Percentiles rank a stretch among this genome's conserved stretches.
phyloP scores from a whole-genome alignment of 2,329 filamentous ascomycete genomes.

The Mycogone perniciosa region DNA sequence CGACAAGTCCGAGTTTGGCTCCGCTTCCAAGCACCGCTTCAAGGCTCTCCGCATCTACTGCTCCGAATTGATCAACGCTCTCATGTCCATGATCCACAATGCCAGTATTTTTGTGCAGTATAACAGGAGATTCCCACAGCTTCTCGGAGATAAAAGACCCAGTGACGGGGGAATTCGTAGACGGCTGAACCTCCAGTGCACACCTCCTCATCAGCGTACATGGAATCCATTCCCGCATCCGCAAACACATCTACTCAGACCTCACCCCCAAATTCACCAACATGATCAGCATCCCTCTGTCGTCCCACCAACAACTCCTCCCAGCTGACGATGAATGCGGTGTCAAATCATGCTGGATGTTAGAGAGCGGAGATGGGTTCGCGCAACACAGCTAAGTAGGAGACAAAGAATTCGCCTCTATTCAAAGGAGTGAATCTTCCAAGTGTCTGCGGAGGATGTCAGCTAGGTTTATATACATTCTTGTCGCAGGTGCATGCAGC shows the following conservation, averaged over 20 bases:
- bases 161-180: slow-evolving; percentile 42
- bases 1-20: slow-evolving; percentile 43
- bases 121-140: slow-evolving; percentile 41
- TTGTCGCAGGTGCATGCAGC: too few relatives aligned
- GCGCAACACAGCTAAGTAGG: too few relatives aligned
- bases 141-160: slow-evolving; percentile 31
- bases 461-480: too few relatives aligned
- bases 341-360: too few relatives aligned
- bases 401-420: too few relatives aligned
- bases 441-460: too few relatives aligned
- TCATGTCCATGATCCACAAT: slow-evolving; percentile 35
- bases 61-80: slow-evolving; percentile 42
- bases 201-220: slow-evolving; percentile 50
- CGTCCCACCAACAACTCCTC: slow-evolving; percentile 22
- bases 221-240: slow-evolving; percentile 52
- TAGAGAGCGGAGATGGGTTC: too few relatives aligned
- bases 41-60: slow-evolving; percentile 49
- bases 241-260: slow-evolving; percentile 43
- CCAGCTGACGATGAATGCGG: slow-evolving; percentile 14
- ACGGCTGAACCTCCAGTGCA: slow-evolving; percentile 35
- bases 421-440: too few relatives aligned
- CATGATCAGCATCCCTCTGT: slow-evolving; percentile 34
- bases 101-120: slow-evolving; percentile 38
- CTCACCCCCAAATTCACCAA: slow-evolving; percentile 45
- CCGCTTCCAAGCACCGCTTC: slow-evolving; percentile 43